Base-by-base conservation (phyloP, 768 basidiomycete genomes). In the Serendipita sp. region DNA sequence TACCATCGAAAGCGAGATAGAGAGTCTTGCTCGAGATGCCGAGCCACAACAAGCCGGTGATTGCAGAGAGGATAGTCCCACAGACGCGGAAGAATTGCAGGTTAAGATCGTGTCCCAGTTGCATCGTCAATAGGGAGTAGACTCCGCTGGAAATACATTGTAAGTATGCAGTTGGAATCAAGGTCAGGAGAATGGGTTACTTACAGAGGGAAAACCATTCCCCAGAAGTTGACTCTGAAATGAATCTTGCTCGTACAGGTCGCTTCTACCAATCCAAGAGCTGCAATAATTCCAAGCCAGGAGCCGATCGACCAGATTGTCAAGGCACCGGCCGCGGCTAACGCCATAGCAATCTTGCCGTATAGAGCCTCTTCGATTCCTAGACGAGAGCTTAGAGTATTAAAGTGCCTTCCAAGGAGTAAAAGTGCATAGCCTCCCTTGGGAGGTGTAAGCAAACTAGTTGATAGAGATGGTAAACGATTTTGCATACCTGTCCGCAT, bases 131-230 rank as follows among this genome's bases (percentile, higher is more conserved):
- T 67, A 82, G 83, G 1, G 79, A 76, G 68, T 85, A 86, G 0
- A 86, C 85, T n/a, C 76, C 38, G 2, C 32, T 41, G 28, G 36
- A 34, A n/a, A 18, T 13, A 5, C 38, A 13, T 5, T 15, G 13
- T 18, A 1, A 30, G 65, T 16, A 30, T 18, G 44, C 45, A 64
- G 62, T 13, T 3, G 41, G 13, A n/a, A 7, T 23, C 18, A n/a
- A 66, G 46, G n/a, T 58, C 60, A 23, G 23, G 11, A 34, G 18
- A 28, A 51, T 11, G 38, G 23, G n/a, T 46, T 38, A 72, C 81
- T 44, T 67, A 82, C 86, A 67, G 85, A 3, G 86, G 86, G 70
- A 88, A 88, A 67, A 87, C 81, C 45, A 85, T 72, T 5, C 83
- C 83, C 86, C 86, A 88, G 68, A 81, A 84, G 0, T 80, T 74